Evolutionary conservation across 192 early-diverging fungal species (phyloP), one percentile per base, ranked within the genome.

Genomic region (Coemansia nantahalensis): DNA sequence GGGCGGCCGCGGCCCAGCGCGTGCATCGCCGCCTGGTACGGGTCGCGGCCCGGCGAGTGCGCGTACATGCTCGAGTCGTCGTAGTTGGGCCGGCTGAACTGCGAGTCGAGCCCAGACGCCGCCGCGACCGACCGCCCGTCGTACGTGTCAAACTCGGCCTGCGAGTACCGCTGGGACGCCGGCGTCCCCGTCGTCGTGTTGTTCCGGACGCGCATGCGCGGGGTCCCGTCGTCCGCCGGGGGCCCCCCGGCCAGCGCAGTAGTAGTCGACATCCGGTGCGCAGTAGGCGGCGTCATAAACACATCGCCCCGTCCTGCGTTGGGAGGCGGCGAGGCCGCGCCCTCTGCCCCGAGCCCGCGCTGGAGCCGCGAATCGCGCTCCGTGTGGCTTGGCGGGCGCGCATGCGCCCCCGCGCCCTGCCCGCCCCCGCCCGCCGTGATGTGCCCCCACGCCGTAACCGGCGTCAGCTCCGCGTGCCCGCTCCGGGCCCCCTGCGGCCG

Each of bases 31-130:
- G 49, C 57, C 42, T 56, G 47, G 26, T 31, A 41, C 5, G 56
- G 23, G 24, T 67, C 65, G 41, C 71, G 71, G 1, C 42, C 59
- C 5, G 67, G 67, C 21, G 67, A 64, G 34, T 70, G 61, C 0
- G 67, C 67, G 37, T 74, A 58, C 59, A 68, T 57, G 46, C 55
- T 56, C 17, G 65, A 51, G 51, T 68, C 59, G 24, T 68, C 65
- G 14, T 28, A 48, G 49, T 54, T 57, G 28, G 39, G 44, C 15
- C 69, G 53, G 45, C 45, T 57, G 33, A 57, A 46, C 56, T 68
- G 71, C 48, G 59, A 47, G 23, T 62, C 64, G 26, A 66, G 36
- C 7, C 64, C 70, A 34, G 55, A 62, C 13, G 37, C 41, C 15
- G 70, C 49, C 9, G 59, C 51, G 14, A 62, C 35, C 12, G 70